A percentile compares a stretch with the other conserved stretches of the same genome.
phyloP scores from a whole-genome alignment of 1,284 basidiomycete genomes.

The Trametes polyzona region DNA sequence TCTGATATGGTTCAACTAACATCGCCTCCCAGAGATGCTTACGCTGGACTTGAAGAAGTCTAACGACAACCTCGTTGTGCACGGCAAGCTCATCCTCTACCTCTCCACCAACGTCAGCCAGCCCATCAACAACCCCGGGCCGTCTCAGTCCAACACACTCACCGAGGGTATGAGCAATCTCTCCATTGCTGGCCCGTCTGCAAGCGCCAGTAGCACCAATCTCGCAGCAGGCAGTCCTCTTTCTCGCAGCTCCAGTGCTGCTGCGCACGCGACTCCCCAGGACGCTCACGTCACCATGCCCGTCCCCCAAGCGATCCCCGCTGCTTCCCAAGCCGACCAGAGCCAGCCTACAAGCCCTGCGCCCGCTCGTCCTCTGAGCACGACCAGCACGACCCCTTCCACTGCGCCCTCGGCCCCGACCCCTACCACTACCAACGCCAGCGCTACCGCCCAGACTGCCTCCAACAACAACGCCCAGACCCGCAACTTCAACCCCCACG shows the following conservation, averaged over 20 bases:
- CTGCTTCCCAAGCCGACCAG: conserved; percentile 34
- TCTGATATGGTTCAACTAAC: neutral
- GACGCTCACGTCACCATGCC: conserved; percentile 39
- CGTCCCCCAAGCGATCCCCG: conserved; percentile 41
- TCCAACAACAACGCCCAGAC: conserved; percentile 42
- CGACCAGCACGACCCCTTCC: conserved; percentile 26
- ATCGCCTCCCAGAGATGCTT: conserved; percentile 61
- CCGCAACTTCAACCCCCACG: conserved; percentile 67
- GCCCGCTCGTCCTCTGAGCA: conserved; percentile 36
- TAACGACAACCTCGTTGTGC: conserved; percentile 85
- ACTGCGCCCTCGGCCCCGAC: conserved; percentile 25
- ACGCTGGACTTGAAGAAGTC: conserved; percentile 86
- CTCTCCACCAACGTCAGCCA: conserved; percentile 68
- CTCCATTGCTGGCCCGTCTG: conserved; percentile 36
- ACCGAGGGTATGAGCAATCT: conserved; percentile 37
- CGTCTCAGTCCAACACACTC: conserved; percentile 40
- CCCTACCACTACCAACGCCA: conserved; percentile 39
- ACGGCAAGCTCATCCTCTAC: conserved; percentile 84
- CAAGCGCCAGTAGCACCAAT: conserved; percentile 39
- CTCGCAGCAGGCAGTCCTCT: conserved; percentile 34
- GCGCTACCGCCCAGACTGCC: conserved; percentile 40
- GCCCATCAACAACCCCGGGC: conserved; percentile 55
- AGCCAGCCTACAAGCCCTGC: conserved; percentile 18
- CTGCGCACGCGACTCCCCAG: conserved; percentile 30
- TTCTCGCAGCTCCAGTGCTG: conserved; percentile 40